Evolutionary conservation across 805 yeast genomes (phyloP), one percentile per base, ranked within the genome.

Genomic region (Metschnikowia lochheadii): DNA sequence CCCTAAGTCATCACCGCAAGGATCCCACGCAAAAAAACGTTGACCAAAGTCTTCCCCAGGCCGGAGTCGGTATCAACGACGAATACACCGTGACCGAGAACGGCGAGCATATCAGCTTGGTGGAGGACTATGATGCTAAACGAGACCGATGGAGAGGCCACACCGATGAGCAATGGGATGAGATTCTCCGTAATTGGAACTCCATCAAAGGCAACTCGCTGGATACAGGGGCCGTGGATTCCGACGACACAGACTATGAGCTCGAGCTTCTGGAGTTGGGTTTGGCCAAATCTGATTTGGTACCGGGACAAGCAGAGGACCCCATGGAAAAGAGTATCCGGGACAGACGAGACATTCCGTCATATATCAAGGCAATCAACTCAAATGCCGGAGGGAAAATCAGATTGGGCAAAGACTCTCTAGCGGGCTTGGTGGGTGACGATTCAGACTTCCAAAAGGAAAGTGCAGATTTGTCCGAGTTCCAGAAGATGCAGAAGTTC

Each of bases 81-180:
- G 72, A 68, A 29, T 62, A 72, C 37, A 61, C 51, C 1, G 33
- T 21, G 17, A 42, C 31, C 2, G 43, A 49, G 10, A 39, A 53
- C 2, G 62, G 57, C 6, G 42, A 51, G 17, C 40, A 46, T 63
- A 66, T 45, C 6, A 50, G 55, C 42, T 65, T 60, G 44, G 68
- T 48, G 2, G 69, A 66, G 26, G 78, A 76, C 42, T 88, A 83
- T 77, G 95, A 87, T 59, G 78, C 83, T 10, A 85, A 84, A 55
- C 69, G 90, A 51, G 96, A 88, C 65, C 73, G 89, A 51, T 88
- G 94, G 96, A 85, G 79, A 61, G 96, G 96, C 0, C 87, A 81
- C 62, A 83, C 85, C 42, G 75, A 80, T 1, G 70, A 73, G 10
- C 89, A 85, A 48, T 87, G 86, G 70, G 78, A 75, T 44, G 68